These are phyloP conservation scores for Fusarium sp. DNA, from an alignment of 2,329 filamentous ascomycete species.

Conservation along the genomic window DNA sequence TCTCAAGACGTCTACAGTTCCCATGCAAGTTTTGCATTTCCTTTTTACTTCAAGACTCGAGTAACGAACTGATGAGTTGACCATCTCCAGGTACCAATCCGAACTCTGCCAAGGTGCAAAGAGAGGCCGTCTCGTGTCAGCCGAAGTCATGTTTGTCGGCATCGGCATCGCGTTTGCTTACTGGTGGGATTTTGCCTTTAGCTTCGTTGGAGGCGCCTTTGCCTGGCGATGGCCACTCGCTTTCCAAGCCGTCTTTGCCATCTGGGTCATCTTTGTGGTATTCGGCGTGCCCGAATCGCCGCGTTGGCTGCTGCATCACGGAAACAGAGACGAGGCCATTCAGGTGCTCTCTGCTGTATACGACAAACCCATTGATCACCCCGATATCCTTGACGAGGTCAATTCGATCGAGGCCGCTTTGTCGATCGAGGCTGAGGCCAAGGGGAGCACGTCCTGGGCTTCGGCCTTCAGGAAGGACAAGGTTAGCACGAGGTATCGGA, in stretches of 20 bases:
- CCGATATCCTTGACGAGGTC: constrained; percentile 47
- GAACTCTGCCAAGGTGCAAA: constrained; percentile 54
- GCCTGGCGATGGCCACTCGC: constrained; percentile 43
- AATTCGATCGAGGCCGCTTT: constrained; percentile 54
- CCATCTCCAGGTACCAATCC: constrained; percentile 34
- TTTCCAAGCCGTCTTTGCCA: constrained; percentile 49
- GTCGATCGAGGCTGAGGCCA: constrained; percentile 48
- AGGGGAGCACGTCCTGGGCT: constrained; percentile 48
- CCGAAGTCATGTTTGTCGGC: constrained; percentile 53
- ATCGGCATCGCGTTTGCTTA: constrained; percentile 52
- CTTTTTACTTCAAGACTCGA: rapidly evolving
- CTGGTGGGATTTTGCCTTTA: constrained; percentile 53
- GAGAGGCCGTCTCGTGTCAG: constrained; percentile 61
- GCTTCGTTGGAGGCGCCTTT: constrained; percentile 42
- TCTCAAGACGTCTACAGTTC: constrained; percentile 53
- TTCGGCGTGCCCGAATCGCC: constrained; percentile 54
- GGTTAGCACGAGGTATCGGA: constrained; percentile 25
- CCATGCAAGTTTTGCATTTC: constrained; percentile 28
- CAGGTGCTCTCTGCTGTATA: constrained; percentile 52
- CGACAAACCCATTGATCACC: constrained; percentile 46
- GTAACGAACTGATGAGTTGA: neutral
- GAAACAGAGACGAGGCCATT: constrained; percentile 49
- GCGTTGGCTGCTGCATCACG: constrained; percentile 52
- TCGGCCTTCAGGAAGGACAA: constrained; percentile 45
- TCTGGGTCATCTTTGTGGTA: constrained; percentile 47